Conservation (phyloP, 257 asterid genomes). For the Petrea volubilis region DNA sequence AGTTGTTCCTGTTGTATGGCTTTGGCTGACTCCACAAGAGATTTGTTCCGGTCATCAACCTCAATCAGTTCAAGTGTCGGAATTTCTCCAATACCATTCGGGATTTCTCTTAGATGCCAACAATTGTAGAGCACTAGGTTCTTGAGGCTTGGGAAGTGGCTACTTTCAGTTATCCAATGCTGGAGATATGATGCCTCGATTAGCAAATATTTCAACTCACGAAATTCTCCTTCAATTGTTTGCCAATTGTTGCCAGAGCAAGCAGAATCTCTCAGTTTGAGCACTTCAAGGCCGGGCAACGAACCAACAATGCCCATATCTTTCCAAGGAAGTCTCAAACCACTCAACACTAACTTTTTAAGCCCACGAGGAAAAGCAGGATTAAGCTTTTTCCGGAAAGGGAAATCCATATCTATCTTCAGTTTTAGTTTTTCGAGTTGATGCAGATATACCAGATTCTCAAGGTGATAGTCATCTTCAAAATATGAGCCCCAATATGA, state of each 20-base stretch:
- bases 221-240: neutral
- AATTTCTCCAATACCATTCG: conserved; percentile 16
- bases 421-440: conserved; percentile 8
- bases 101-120: neutral
- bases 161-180: conserved; percentile 3
- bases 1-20: neutral
- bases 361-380: neutral
- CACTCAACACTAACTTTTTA: conserved; percentile 16
- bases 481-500: neutral
- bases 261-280: neutral
- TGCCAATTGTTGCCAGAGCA: neutral
- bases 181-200: neutral
- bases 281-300: conserved; percentile 19
- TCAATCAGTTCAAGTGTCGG: conserved; percentile 15
- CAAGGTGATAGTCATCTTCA: neutral
- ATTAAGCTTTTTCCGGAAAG: neutral
- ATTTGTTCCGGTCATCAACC: neutral
- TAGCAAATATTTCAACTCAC: neutral
- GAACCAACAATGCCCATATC: conserved; percentile 1
- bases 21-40: neutral
- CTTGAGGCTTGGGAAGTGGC: conserved; percentile 10
- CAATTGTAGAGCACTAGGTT: neutral
- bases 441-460: neutral
- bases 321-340: neutral
- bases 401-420: neutral